These are phyloP conservation scores for Pyrenula aspistea DNA, from an alignment of 495 filamentous ascomycete species.

Conservation along the genomic window DNA sequence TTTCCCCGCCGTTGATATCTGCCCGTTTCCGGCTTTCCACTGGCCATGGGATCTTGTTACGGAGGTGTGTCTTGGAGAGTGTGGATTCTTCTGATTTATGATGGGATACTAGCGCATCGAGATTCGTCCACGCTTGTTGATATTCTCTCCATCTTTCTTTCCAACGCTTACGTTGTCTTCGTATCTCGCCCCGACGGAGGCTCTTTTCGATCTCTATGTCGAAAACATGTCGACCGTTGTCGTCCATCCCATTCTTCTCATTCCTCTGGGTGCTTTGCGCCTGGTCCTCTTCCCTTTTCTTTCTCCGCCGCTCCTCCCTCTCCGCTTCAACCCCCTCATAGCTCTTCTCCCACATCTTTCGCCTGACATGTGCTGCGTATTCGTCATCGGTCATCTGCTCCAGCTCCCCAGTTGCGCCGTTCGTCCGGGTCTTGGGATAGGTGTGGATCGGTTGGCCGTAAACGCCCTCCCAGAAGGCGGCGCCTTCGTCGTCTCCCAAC, in stretches of 20 bases:
- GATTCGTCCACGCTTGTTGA: slow-evolving; percentile 43
- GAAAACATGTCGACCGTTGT: slow-evolving; percentile 21
- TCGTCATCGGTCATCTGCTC: slow-evolving; percentile 87
- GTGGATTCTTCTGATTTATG: neutral
- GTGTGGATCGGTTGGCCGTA: slow-evolving; percentile 85
- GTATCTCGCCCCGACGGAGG: slow-evolving; percentile 35
- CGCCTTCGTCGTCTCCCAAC: slow-evolving; percentile 96
- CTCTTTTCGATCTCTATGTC: slow-evolving; percentile 38
- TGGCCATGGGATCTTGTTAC: slow-evolving; percentile 66
- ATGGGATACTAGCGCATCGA: slow-evolving; percentile 23
- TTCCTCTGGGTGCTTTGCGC: neutral
- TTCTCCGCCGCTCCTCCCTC: slow-evolving; percentile 45
- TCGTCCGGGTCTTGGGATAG: slow-evolving; percentile 34
- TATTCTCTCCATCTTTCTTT: slow-evolving; percentile 54
- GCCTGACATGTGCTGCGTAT: slow-evolving; percentile 72
- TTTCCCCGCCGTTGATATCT: slow-evolving; percentile 49
- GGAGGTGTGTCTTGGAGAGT: slow-evolving; percentile 7
- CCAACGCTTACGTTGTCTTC: slow-evolving; percentile 34
- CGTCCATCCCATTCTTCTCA: slow-evolving; percentile 21
- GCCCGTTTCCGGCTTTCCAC: slow-evolving; percentile 46
- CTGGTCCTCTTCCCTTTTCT: slow-evolving; percentile 27
- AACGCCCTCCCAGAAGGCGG: slow-evolving; percentile 84
- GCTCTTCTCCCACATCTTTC: slow-evolving; percentile 88
- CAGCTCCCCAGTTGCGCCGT: slow-evolving; percentile 43
- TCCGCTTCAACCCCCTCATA: slow-evolving; percentile 51